Base-by-base conservation (phyloP, 345 rosid genomes). In the Lumnitzera racemosa region DNA sequence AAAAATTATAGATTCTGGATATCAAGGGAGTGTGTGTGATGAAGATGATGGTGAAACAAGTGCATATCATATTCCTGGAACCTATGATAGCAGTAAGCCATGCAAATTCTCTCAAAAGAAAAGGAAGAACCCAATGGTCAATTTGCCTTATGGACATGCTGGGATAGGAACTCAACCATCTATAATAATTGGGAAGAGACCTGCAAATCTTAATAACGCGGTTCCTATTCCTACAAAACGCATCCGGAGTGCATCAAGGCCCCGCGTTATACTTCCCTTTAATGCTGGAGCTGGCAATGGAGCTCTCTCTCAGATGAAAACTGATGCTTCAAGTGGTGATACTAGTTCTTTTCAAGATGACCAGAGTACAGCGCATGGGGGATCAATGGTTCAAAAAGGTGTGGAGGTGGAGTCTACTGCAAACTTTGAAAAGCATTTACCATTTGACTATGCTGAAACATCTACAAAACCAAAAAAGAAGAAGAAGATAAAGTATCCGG, bases 271-370 rank as follows among this genome's bases (percentile, higher is more conserved):
- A 56, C 76, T 80, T 78, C 91, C 94, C 59, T 82, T 82, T 63
- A 67, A 76, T 72, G 68, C 76, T 77, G 87, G 81, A 69, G 72
- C 72, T 72, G 51, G 75, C 69, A 88, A 80, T 67, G 72, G 57
- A 53, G 58, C 80, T 57, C 87, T 56, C 69, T 73, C 72, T 59
- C 79, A 88, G 10, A 59, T 70, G 8, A 90, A 77, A 74, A 83
- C 96, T 24, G 96, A 88, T 77, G 95, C 88, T 41, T 95, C 99
- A 61, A 95, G 99, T 76, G 99, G 90, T 65, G 99, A 95, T 68
- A 88, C 98, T 57, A 85, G 68, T 80, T 95, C 96, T 67, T 86
- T 81, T 79, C 99, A 90, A 83, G 98, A 95, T 75, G 98, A 90
- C 58, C 85, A 79, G 75, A 85, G 91, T 78, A 79, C 92, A 55